Evolutionary conservation across 2,329 filamentous ascomycete genomes (phyloP).

Genomic region (Trichoderma citrinoviride): DNA sequence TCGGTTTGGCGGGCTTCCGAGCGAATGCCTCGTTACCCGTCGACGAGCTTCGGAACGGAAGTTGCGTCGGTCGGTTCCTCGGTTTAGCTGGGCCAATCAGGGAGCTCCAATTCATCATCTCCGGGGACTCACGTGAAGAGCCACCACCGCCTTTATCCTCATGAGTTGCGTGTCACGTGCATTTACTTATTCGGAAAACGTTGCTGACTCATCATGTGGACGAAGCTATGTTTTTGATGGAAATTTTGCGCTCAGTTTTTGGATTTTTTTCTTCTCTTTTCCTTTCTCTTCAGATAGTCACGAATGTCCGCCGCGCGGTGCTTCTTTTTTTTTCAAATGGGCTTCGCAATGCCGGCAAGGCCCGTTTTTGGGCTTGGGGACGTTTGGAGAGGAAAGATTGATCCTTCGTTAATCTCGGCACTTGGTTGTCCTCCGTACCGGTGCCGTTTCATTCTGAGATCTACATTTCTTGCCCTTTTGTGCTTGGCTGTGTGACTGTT

Average conservation of each 20-base stretch:
- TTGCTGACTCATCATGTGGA: conserved; percentile 6
- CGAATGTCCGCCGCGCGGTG: conserved; percentile 44
- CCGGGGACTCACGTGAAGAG: conserved; percentile 30
- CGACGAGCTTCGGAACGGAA: conserved; percentile 22
- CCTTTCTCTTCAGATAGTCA: conserved; percentile 50
- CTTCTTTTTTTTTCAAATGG: conserved; percentile 28
- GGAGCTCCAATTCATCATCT: conserved; percentile 38
- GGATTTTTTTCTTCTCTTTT: conserved; percentile 26
- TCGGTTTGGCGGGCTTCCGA: conserved; percentile 25
- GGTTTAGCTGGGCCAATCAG: conserved; percentile 44
- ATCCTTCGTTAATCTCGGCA: conserved; percentile 60
- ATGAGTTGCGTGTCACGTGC: background rate
- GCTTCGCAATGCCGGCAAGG: conserved; percentile 35
- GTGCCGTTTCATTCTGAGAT: conserved; percentile 59
- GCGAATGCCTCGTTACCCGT: conserved; percentile 25
- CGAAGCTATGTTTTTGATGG: background rate
- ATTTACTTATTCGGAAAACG: too few relatives aligned
- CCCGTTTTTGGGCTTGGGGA: conserved; percentile 36
- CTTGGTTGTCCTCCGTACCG: conserved; percentile 47
- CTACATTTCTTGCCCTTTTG: conserved; percentile 43
- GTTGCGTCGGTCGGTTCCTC: conserved; percentile 43
- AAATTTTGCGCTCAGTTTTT: conserved; percentile 16
- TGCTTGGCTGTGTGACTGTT: background rate
- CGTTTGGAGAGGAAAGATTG: conserved; percentile 45
- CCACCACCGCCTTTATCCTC: background rate